Conservation (phyloP, 83 land plant genomes). For the Larix sibirica region DNA sequence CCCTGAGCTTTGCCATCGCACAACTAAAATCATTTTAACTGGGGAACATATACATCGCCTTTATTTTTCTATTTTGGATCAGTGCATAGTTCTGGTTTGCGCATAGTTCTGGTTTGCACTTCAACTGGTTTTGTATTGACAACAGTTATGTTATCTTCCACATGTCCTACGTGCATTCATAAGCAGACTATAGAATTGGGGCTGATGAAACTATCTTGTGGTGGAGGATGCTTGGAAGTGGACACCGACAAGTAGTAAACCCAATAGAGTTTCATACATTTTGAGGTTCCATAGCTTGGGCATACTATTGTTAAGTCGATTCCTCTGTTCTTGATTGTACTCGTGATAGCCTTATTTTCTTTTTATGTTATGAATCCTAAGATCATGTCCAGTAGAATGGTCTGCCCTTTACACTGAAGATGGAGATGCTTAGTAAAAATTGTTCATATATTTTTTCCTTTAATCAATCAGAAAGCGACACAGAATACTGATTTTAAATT, state of each 20-base stretch:
- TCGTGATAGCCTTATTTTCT: background rate
- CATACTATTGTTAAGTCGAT: background rate
- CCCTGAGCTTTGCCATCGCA: no score
- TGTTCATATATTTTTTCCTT: background rate
- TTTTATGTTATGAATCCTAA: background rate
- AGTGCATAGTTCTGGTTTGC: background rate
- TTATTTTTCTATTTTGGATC: background rate
- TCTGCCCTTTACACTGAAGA: background rate
- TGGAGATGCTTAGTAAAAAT: background rate
- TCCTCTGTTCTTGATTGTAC: background rate
- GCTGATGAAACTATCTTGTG: background rate
- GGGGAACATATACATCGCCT: background rate
- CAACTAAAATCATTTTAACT: no score
- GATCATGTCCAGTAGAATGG: background rate
- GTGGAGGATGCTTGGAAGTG: background rate
- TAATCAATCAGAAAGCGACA: background rate
- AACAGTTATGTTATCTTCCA: background rate
- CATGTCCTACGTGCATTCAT: background rate
- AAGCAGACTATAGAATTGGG: background rate
- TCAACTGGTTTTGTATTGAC: no score
- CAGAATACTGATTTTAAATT: background rate
- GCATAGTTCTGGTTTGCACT: background rate
- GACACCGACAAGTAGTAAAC: background rate
- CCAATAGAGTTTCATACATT: background rate
- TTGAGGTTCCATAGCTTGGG: background rate